Base-by-base conservation (phyloP, 371 early-diverging fungal genomes). In the Choanephora cucurbitarum region DNA sequence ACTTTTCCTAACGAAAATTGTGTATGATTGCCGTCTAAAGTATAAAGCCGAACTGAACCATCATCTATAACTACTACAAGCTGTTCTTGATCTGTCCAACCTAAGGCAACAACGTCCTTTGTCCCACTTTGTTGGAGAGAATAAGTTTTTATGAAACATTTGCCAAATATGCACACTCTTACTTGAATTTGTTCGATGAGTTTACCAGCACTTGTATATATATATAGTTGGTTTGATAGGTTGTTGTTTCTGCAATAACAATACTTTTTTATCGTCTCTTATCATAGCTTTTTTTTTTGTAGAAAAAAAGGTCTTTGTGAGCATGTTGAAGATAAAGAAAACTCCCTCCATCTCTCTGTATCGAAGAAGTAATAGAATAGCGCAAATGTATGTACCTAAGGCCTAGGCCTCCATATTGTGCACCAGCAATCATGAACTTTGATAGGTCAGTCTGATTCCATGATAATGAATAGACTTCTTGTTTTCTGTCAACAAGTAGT, bases 391-490 rank as follows among this genome's bases (percentile, higher is more conserved):
- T 46, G 7, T 84, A 92, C 94, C 95, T 39, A 97, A n/a, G n/a
- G n/a, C n/a, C 83, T 7, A 96, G 97, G 11, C 97, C 97, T 32
- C 94, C 97, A 75, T 84, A 89, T 2, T 91, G 89, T 14, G 95
- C 91, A 0, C 86, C 90, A 0, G 94, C 89, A 39, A 94, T 82
- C 60, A 89, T 76, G 65, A 78, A 92, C 56, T 91, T 90, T 1
- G 88, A 84, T 21, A 97, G 75, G 66, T 95, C 91, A 8, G 93
- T 74, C 24, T 88, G 87, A 24, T 85, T 84, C 97, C 96, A 96
- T 51, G 84, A 71, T 83, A 96, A 80, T n/a, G 86, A 70, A 63
- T 96, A 96, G 18, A 91, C 69, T 61, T 87, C 86, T 58, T 90
- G 86, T 61, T 88, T 84, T 60, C 87, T 90, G 62, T 50, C 19